These are phyloP conservation scores for Phylloporus arenicola DNA, from an alignment of 768 basidiomycete species.

Conservation along the genomic window DNA sequence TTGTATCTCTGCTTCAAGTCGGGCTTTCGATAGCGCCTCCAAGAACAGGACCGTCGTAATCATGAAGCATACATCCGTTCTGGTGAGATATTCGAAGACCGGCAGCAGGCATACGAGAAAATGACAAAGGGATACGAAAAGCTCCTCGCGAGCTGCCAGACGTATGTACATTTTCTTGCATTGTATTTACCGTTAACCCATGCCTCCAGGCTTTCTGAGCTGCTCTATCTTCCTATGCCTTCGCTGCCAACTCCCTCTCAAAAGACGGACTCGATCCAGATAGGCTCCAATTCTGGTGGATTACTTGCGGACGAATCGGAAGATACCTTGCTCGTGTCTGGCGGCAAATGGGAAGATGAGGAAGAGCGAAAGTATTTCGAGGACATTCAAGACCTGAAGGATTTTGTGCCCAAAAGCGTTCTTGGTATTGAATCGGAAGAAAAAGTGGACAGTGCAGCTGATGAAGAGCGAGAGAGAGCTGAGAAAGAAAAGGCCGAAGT, in stretches of 20 bases:
- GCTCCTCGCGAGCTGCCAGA: conserved; percentile 80
- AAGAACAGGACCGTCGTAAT: conserved; percentile 95
- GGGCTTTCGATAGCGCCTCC: conserved; percentile 58
- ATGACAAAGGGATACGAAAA: conserved; percentile 97
- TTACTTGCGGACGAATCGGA: conserved; percentile 52
- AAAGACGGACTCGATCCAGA: conserved; percentile 76
- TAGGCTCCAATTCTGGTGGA: conserved; percentile 48
- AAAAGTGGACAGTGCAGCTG: conserved; percentile 36
- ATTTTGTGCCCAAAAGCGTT: conserved; percentile 85
- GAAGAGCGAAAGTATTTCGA: conserved; percentile 94
- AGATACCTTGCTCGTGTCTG: conserved; percentile 41
- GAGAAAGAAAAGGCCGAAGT: conserved; percentile 55
- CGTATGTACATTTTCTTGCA: conserved; percentile 42
- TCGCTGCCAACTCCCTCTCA: conserved; percentile 76
- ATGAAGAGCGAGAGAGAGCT: conserved; percentile 42
- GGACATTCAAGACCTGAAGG: conserved; percentile 84
- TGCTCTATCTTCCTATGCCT: conserved; percentile 81
- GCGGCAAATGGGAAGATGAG: conserved; percentile 97
- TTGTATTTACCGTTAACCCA: conserved; percentile 6
- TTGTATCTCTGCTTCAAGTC: not conserved
- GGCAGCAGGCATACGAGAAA: conserved; percentile 97
- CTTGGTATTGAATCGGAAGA: conserved; percentile 58
- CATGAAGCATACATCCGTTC: conserved; percentile 99
- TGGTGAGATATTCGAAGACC: conserved; percentile 98
- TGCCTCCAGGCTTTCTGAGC: conserved; percentile 70